phyloP scores from a whole-genome alignment of 768 basidiomycete species.

The Gloeostereum incarnatum region DNA sequence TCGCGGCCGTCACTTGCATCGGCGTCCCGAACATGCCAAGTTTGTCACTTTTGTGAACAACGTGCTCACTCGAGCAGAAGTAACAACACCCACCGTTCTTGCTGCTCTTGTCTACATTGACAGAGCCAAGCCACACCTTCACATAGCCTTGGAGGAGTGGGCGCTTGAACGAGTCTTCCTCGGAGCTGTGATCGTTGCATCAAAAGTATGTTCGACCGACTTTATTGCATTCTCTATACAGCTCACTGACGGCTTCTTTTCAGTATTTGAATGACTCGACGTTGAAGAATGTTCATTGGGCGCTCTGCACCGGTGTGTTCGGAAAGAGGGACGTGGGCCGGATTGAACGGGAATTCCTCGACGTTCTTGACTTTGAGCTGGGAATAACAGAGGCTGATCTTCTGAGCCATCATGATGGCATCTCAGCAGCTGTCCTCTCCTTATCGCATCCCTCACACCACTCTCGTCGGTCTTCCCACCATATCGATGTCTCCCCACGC shows the following conservation, averaged over 20 bases:
- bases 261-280: conserved; percentile 85
- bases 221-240: not conserved
- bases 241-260: conserved; percentile 9
- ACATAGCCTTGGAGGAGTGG: conserved; percentile 78
- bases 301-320: conserved; percentile 75
- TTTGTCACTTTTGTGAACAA: conserved; percentile 61
- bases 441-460: conserved; percentile 17
- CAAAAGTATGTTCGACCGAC: conserved; percentile 47
- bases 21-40: conserved; percentile 41
- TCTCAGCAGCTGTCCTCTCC: conserved; percentile 6
- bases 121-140: conserved; percentile 69
- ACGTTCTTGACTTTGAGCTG: conserved; percentile 72
- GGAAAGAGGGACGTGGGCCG: conserved; percentile 74
- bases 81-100: conserved; percentile 60
- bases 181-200: conserved; percentile 80
- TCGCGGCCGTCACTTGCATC: conserved; percentile 36
- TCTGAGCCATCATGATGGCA: conserved; percentile 37
- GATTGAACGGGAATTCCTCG: conserved; percentile 76
- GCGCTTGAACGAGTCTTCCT: conserved; percentile 88
- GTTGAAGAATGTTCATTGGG: conserved; percentile 88
- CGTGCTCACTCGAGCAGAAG: conserved; percentile 66
- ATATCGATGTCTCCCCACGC: conserved; percentile 11
- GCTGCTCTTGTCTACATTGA: conserved; percentile 70
- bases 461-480: conserved; percentile 14
- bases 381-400: conserved; percentile 56